Evolutionary conservation across 257 asterid species (phyloP).

Genomic region (Salvia rosmarinus): DNA sequence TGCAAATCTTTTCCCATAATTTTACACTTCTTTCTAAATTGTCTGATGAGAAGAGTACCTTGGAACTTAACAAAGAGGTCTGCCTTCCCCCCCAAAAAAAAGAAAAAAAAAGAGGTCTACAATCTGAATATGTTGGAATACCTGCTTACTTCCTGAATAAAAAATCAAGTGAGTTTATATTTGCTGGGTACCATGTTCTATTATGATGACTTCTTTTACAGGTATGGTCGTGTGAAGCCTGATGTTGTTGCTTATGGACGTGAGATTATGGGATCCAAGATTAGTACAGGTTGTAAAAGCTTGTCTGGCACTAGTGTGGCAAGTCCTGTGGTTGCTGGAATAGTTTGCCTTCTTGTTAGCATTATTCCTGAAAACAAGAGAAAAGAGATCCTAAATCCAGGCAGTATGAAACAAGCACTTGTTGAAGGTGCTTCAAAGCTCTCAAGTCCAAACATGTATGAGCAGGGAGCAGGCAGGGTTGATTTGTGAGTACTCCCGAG

Average conservation of each 20-base stretch:
- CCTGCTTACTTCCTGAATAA: constrained; percentile 23
- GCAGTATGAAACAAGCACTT: constrained; percentile 94
- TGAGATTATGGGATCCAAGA: constrained; percentile 97
- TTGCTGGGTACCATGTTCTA: constrained; percentile 19
- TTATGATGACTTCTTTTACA: constrained; percentile 43
- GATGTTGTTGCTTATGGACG: constrained; percentile 98
- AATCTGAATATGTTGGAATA: constrained; percentile 13
- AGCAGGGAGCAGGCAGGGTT: constrained; percentile 99
- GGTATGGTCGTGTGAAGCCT: constrained; percentile 98
- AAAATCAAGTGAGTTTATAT: constrained; percentile 6
- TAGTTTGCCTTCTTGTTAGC: constrained; percentile 96
- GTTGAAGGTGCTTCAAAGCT: constrained; percentile 99
- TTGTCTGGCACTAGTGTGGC: constrained; percentile 99
- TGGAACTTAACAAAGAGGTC: constrained; percentile 8
- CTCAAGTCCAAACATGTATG: constrained; percentile 96
- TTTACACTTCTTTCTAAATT: neutral
- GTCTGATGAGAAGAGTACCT: constrained; percentile 8
- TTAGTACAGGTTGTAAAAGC: constrained; percentile 98
- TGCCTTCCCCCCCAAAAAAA: too few relatives aligned
- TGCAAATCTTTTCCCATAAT: neutral
- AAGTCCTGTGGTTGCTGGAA: constrained; percentile 99
- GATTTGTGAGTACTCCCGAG: constrained; percentile 76
- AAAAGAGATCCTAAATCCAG: constrained; percentile 83
- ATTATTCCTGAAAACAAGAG: constrained; percentile 82
- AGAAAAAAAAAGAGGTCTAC: constrained; percentile 1